phyloP scores from a whole-genome alignment of 768 basidiomycete genomes.

The Termitomyces sp. region DNA sequence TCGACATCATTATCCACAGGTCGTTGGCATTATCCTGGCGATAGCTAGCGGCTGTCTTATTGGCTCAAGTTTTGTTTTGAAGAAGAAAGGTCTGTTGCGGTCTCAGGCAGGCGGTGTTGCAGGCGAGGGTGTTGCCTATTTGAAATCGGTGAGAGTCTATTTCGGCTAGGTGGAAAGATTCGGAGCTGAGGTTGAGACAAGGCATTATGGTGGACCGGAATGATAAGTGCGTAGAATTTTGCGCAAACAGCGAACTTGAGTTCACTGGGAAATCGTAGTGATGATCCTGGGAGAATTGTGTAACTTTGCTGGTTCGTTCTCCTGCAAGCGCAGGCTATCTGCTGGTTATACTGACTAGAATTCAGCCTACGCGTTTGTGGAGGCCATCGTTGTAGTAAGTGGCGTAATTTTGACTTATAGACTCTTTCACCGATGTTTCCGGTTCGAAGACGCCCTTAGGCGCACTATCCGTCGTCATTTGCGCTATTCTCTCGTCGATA shows the following conservation, averaged over 20 bases:
- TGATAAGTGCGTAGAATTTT: constrained; percentile 58
- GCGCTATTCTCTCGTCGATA: constrained; percentile 86
- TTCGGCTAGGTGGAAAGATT: neutral
- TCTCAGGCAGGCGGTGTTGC: constrained; percentile 76
- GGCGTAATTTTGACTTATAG: neutral
- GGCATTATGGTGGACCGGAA: constrained; percentile 92
- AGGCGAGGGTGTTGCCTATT: constrained; percentile 89
- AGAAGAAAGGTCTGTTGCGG: constrained; percentile 89
- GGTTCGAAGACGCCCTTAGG: constrained; percentile 79
- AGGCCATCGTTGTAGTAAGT: constrained; percentile 87
- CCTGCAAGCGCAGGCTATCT: constrained; percentile 23
- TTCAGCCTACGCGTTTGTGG: constrained; percentile 81
- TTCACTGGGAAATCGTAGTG: constrained; percentile 38
- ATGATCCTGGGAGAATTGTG: constrained; percentile 91
- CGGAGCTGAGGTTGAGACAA: constrained; percentile 24
- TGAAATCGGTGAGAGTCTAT: constrained; percentile 74
- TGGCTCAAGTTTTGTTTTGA: constrained; percentile 91
- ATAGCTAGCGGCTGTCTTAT: constrained; percentile 81
- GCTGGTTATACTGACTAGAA: constrained; percentile 11
- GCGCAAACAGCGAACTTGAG: neutral
- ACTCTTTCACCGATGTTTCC: constrained; percentile 4
- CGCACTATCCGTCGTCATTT: constrained; percentile 93
- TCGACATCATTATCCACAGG: constrained; percentile 29
- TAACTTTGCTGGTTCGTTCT: constrained; percentile 71
- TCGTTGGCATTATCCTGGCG: constrained; percentile 77